Percentiles rank a stretch among this genome's conserved stretches.
phyloP scores from a whole-genome alignment of 768 basidiomycete species.

The Trametes sanguinea region DNA sequence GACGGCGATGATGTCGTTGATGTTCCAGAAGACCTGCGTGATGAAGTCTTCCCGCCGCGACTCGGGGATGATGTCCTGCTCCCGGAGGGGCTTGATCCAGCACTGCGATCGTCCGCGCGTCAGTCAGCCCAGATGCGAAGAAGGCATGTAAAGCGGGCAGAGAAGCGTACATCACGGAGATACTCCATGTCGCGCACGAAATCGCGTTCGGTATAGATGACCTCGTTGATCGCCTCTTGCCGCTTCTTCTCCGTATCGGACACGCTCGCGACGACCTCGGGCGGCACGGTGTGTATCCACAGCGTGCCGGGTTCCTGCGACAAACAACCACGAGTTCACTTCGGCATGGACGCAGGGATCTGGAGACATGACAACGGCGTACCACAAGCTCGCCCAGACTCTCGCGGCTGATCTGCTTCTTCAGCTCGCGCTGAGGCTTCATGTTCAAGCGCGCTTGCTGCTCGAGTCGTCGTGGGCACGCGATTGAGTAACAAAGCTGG shows the following conservation, averaged over 20 bases:
- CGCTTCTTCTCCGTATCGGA: constrained; percentile 92
- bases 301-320: constrained; percentile 74
- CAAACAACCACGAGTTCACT: constrained; percentile 13
- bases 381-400: constrained; percentile 81
- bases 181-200: constrained; percentile 99
- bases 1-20: constrained; percentile 89
- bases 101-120: constrained; percentile 44
- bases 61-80: constrained; percentile 73
- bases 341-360: constrained; percentile 10
- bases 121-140: neutral
- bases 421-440: constrained; percentile 88
- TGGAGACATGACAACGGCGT: constrained; percentile 27
- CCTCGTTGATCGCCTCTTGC: constrained; percentile 98
- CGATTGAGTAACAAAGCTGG: constrained; percentile 95
- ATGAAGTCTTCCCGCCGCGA: constrained; percentile 82
- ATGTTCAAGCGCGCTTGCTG: constrained; percentile 94
- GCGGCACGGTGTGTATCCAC: constrained; percentile 96
- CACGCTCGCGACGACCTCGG: constrained; percentile 90
- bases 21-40: constrained; percentile 97
- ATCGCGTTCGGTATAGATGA: constrained; percentile 92
- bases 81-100: constrained; percentile 88
- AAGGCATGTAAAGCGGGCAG: neutral
- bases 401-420: constrained; percentile 80
- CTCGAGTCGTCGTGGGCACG: constrained; percentile 90
- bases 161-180: constrained; percentile 77